Base-by-base conservation (phyloP, 225 moss, liverwort and hornwort species). In the Neckera pumila region DNA sequence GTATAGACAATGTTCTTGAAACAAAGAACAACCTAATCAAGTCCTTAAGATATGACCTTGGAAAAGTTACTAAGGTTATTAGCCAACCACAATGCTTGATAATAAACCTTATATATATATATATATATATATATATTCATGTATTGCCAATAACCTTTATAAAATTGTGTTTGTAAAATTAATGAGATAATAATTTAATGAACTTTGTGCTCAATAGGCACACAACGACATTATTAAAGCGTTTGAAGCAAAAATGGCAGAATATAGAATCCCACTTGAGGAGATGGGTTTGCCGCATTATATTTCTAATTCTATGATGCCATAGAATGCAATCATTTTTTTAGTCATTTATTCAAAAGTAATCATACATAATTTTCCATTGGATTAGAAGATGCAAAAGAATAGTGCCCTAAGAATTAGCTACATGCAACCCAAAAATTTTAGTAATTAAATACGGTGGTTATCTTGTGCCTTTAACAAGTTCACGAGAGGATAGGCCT, bases 231-330 rank as follows among this genome's bases (percentile, higher is more conserved):
- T 95, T 34, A 92, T 97, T 34, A 94, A 92, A 90, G 96, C 96
- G 51, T 96, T 94, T 92, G 98, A 99, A 89, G 82, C 92, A 31
- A 97, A 99, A 84, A 85, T 99, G 90, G 96, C 90, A 13, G 95
- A 96, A 81, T 96, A 95, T 86, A 94, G 96, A 73, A 95, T 99
- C 4, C 97, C 97, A 30, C 90, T 99, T 25, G 94, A 99, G 80
- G 96, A 97, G 42, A 99, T 97, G 97, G 99, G 96, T 64, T 89
- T 99, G 47, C 92, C 93, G 73, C 99, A 99, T 87, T 99, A 97
- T 67, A 95, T 99, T 31, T 93, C 96, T 3, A 95, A 95, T 84
- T 86, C 84, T 21, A 86, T 91, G 65, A 89, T 43, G 84, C 57
- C 6, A 75, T 40, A 33, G 31, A 15, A 76, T 79, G 64, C 20